Evolutionary conservation across 345 rosid genomes (phyloP), one percentile per base, ranked within the genome.

Genomic region (Hibiscus trionum): DNA sequence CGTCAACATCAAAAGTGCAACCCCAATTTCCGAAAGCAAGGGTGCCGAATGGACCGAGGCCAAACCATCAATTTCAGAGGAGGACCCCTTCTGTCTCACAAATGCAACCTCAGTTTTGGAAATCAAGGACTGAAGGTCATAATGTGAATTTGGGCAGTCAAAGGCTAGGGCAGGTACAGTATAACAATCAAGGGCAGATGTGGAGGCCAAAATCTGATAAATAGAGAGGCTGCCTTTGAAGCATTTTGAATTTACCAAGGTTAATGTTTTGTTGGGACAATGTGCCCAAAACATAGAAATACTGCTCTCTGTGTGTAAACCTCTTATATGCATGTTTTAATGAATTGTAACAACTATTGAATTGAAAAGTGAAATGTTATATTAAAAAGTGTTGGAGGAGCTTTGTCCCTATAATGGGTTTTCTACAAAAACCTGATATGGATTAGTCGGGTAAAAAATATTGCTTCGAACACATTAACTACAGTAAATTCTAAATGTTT

Each of bases 121-220:
- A 53, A 1, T 17, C 21, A 53, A 53, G 11, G 24, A 17, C 58
- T 7, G 58, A n/a, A 53, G 24, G 26, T 53, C 7, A n/a, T 53
- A n/a, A 17, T 5, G 11, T 5, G 3, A 53, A 53, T 64, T 55
- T 15, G 9, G 49, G 12, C 26, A 14, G 44, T 62, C 65, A 59
- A 71, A 80, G 73, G 49, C 71, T 76, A 44, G 76, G 53, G 44
- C 79, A 75, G 62, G 65, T n/a, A 24, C 37, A 64, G 19, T 76
- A 74, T 2, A 46, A 66, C 29, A 50, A 68, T 33, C 77, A 68
- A 76, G 81, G 68, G 70, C 73, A 69, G 71, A 57, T 37, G 27
- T 88, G 96, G 96, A 82, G 82, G 78, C 88, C 86, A 5, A 86
- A 77, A 79, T 7, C 71, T 77, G 78, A 80, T 27, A 72, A 26